Conservation (phyloP, 192 early-diverging fungal genomes). For the Coemansia aciculifera region DNA sequence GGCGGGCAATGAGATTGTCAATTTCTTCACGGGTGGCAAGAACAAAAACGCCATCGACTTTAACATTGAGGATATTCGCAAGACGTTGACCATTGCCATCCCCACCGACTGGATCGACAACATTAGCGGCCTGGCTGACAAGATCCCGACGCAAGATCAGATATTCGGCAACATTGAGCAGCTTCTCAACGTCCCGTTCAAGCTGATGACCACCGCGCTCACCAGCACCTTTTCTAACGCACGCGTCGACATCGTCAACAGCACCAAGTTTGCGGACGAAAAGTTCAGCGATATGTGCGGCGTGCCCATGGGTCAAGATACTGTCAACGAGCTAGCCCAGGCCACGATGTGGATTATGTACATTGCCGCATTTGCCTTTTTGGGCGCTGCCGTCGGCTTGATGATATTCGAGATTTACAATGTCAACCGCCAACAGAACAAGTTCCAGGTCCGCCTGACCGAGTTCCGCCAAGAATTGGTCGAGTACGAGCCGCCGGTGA, state of each 20-base stretch:
- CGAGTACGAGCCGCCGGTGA: constrained; percentile 17
- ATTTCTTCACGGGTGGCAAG: constrained; percentile 25
- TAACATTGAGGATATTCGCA: constrained; percentile 26
- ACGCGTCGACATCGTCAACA: constrained; percentile 17
- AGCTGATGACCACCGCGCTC: constrained; percentile 23
- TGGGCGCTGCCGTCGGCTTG: constrained; percentile 21
- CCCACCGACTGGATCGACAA: constrained; percentile 43
- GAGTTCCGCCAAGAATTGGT: constrained; percentile 27
- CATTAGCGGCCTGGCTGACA: constrained; percentile 21
- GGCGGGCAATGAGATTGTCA: constrained; percentile 18
- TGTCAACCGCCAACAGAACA: constrained; percentile 8
- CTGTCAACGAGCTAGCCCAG: constrained; percentile 22
- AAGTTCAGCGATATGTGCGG: constrained; percentile 29
- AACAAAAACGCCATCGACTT: constrained; percentile 13
- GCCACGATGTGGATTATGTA: constrained; percentile 18
- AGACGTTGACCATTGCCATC: constrained; percentile 32
- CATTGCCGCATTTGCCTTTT: constrained; percentile 23
- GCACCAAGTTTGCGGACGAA: constrained; percentile 17
- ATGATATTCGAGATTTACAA: constrained; percentile 9
- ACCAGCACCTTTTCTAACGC: constrained; percentile 15
- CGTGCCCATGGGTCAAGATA: constrained; percentile 31
- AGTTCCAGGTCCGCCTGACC: constrained; percentile 21
- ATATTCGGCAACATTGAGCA: constrained; percentile 43
- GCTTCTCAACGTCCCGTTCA: constrained; percentile 44
- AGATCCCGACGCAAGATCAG: constrained; percentile 46